Evolutionary conservation across 2,329 filamentous ascomycete species (phyloP).

Genomic region (Colletotrichum limetticola): DNA sequence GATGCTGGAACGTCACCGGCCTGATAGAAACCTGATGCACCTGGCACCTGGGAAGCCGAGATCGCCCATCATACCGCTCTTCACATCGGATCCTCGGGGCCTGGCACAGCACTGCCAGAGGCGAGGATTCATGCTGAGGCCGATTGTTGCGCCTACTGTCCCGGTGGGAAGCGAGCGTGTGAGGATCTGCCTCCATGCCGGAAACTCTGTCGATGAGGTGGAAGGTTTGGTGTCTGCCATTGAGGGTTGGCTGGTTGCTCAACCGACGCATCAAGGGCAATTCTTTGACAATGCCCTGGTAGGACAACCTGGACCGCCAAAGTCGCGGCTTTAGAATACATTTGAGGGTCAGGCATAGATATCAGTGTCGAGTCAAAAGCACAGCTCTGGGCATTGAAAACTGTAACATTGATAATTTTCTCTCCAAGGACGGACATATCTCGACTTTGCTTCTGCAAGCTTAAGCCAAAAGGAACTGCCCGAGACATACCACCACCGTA

Average conservation of each 20-base stretch:
- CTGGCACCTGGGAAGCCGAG: conserved; percentile 50
- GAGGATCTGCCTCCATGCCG: conserved; percentile 74
- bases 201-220: conserved; percentile 69
- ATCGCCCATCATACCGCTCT: conserved; percentile 73
- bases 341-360: neutral
- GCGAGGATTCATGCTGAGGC: conserved; percentile 68
- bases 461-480: conserved; percentile 22
- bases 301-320: neutral
- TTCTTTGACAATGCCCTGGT: neutral
- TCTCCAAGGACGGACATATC: neutral
- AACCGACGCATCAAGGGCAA: neutral
- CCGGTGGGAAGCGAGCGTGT: conserved; percentile 71
- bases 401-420: too few relatives aligned
- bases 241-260: conserved; percentile 53
- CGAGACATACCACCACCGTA: conserved; percentile 13
- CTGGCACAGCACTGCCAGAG: conserved; percentile 70
- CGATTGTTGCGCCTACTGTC: conserved; percentile 77
- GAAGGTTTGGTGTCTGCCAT: conserved; percentile 62
- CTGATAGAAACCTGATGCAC: conserved; percentile 44
- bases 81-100: conserved; percentile 66
- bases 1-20: conserved; percentile 41
- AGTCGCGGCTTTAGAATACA: conserved; percentile 10
- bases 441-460: too few relatives aligned
- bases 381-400: neutral
- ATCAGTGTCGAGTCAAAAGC: neutral